Base-by-base conservation (phyloP, 2,329 filamentous ascomycete genomes). In the Tolypocladium sp. region DNA sequence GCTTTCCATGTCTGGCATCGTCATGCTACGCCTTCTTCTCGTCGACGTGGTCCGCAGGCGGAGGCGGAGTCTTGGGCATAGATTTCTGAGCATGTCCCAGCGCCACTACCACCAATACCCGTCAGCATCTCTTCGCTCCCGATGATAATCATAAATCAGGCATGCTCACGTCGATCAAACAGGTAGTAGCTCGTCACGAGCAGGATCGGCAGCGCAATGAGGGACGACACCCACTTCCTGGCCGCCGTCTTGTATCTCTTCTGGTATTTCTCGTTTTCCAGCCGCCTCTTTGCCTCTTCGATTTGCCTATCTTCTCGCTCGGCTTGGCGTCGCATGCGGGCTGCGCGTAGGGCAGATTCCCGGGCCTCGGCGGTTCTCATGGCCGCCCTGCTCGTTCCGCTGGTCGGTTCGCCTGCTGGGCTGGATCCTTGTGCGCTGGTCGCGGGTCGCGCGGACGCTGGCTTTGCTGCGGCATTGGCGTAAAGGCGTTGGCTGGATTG, bases 111-210 rank as follows among this genome's bases (percentile, higher is more conserved):
- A n/a, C 9, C 30, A 44, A 22, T 2, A 2, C 10, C n/a, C 33
- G 55, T 57, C 33, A 46, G 40, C 13, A 46, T n/a, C 15, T 33
- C 30, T 8, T 27, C n/a, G 9, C 3, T 25, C 15, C 12, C 13
- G 7, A n/a, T 17, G 10, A 4, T 22, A 7, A 25, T 20, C 10
- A 17, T 4, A 10, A 3, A 3, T 2, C 4, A 9, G 37, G 30
- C 5, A 10, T 41, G 75, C 78, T 71, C 60, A 80, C 79, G 65
- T 69, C 78, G 70, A 53, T 82, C 76, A 68, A 79, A 84, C 3
- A 85, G 66, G 57, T 76, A 77, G 62, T 81, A 84, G 27, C 81
- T 82, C 33, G 79, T 81, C 56, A 85, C 81, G 17, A 84, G 61
- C 5, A 83, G 64, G 38, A 85, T 77, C 2, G 82, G 82, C 69